A percentile compares a stretch with the other conserved stretches of the same genome.
These are phyloP conservation scores for Fusarium sp. DNA, from an alignment of 2,329 filamentous ascomycete genomes.

Conservation along the genomic window DNA sequence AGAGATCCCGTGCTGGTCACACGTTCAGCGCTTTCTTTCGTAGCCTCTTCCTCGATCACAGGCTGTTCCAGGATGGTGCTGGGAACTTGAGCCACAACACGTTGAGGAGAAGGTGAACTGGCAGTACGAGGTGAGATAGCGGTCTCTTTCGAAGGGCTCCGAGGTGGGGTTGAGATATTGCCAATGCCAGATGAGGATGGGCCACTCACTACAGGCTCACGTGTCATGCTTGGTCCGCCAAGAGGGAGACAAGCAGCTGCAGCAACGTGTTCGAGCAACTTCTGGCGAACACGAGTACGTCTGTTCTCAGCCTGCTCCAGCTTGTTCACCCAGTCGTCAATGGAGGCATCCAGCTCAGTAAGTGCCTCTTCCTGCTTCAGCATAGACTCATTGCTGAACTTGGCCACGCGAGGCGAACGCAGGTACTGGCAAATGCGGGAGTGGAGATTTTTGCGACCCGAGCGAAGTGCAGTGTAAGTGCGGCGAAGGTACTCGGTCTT, in stretches of 20 bases:
- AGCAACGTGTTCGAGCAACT: slow-evolving; percentile 83
- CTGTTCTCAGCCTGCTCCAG: slow-evolving; percentile 84
- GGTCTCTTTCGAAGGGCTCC: slow-evolving; percentile 63
- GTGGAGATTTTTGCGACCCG: slow-evolving; percentile 81
- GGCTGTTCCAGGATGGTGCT: slow-evolving; percentile 66
- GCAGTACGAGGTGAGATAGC: slow-evolving; percentile 47
- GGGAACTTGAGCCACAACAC: slow-evolving; percentile 63
- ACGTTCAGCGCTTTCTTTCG: slow-evolving; percentile 39
- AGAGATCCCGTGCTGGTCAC: slow-evolving; percentile 35
- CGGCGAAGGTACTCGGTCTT: slow-evolving; percentile 81
- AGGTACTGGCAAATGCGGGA: slow-evolving; percentile 81
- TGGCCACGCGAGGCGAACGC: slow-evolving; percentile 74
- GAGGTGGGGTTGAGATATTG: slow-evolving; percentile 66
- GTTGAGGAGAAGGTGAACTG: slow-evolving; percentile 60
- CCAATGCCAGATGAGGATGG: slow-evolving; percentile 48
- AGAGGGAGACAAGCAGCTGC: slow-evolving; percentile 68
- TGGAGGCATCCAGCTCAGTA: slow-evolving; percentile 78
- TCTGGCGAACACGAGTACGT: slow-evolving; percentile 78
- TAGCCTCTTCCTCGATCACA: slow-evolving; percentile 54
- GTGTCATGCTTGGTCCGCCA: slow-evolving; percentile 42
- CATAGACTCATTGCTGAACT: slow-evolving; percentile 78
- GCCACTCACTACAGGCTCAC: slow-evolving; percentile 54
- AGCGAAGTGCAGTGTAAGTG: slow-evolving; percentile 78
- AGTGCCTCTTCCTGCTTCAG: slow-evolving; percentile 84
- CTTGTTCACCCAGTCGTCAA: slow-evolving; percentile 83